phyloP scores from a whole-genome alignment of 2,329 filamentous ascomycete genomes.

The Colletotrichum sp. region DNA sequence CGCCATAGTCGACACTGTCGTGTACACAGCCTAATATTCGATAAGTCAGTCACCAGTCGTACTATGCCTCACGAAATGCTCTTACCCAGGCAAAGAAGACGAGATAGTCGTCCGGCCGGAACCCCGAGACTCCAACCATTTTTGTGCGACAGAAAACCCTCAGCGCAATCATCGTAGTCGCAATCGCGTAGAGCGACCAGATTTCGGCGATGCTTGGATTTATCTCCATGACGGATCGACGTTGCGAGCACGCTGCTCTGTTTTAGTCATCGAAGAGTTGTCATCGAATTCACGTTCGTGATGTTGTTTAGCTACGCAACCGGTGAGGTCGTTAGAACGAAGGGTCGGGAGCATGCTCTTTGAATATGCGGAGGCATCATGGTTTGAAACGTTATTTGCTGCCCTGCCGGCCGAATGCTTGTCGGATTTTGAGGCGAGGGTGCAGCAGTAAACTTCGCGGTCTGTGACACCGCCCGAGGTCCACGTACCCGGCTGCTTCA shows the following conservation, averaged over 20 bases:
- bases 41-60: not conserved
- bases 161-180: slow-evolving; percentile 32
- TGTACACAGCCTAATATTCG: not conserved
- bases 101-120: slow-evolving; percentile 37
- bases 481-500: not conserved
- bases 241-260: not conserved
- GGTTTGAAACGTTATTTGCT: not conserved
- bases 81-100: slow-evolving; percentile 33
- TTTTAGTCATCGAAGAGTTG: not conserved
- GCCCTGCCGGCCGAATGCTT: not conserved
- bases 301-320: not conserved
- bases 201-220: slow-evolving; percentile 31
- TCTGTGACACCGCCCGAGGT: not conserved
- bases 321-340: fast-evolving
- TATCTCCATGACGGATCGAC: not conserved
- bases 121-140: slow-evolving; percentile 35
- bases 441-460: not conserved
- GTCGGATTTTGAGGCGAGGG: not conserved
- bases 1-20: not conserved
- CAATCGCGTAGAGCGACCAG: slow-evolving; percentile 40
- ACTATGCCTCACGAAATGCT: fast-evolving
- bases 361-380: not conserved
- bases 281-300: not conserved
- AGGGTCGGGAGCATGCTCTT: not conserved
- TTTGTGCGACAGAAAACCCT: slow-evolving; percentile 35